Conservation (phyloP, 257 asterid genomes). For the Galeopsis tetrahit region DNA sequence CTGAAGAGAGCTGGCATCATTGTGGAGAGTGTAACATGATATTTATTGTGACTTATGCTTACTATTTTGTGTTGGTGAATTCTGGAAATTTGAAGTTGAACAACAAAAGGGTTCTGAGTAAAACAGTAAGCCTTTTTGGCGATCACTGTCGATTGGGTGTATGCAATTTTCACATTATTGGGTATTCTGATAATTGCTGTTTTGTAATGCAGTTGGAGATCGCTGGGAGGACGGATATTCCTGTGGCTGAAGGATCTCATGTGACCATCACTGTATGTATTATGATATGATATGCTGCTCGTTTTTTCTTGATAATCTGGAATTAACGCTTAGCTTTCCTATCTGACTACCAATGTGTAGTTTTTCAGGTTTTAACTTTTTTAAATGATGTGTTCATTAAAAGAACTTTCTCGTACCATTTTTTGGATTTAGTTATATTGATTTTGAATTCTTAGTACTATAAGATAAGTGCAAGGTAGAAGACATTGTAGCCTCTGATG, state of each 20-base stretch:
- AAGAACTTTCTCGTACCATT: background rate
- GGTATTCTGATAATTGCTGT: background rate
- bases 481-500: constrained; percentile 14
- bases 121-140: constrained; percentile 3
- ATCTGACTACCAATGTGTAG: too few species aligned
- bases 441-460: constrained; percentile 9
- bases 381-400: background rate
- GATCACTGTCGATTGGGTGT: background rate
- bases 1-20: constrained; percentile 1
- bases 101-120: background rate
- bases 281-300: background rate
- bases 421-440: constrained; percentile 11
- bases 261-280: constrained; percentile 84
- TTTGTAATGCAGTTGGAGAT: constrained; percentile 72
- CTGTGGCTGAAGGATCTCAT: constrained; percentile 99
- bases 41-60: background rate
- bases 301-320: constrained; percentile 6
- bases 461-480: background rate
- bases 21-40: constrained; percentile 13
- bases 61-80: constrained; percentile 3
- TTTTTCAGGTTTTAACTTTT: constrained; percentile 4
- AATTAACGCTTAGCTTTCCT: background rate
- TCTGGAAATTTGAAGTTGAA: constrained; percentile 1
- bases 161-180: constrained; percentile 23
- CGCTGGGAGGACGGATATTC: constrained; percentile 91